Conservation (phyloP, 2,329 filamentous ascomycete genomes). For the Hansfordia pulvinata region DNA sequence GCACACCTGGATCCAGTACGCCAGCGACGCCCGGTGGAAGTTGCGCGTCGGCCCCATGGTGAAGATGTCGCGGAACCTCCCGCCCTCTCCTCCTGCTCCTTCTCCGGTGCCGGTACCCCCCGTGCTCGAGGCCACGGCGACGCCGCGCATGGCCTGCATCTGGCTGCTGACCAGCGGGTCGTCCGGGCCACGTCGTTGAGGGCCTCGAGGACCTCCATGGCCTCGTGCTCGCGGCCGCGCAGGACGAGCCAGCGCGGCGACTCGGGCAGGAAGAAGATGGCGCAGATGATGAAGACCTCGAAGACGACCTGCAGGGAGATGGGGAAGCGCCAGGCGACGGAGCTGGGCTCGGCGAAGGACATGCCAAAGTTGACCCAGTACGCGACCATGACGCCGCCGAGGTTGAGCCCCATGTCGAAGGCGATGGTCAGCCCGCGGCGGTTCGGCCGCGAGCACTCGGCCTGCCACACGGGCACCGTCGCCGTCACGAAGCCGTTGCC, state of each 20-base stretch:
- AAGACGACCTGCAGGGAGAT: constrained; percentile 17
- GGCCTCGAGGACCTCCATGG: not conserved
- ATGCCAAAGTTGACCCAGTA: constrained; percentile 32
- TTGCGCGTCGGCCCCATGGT: too few species aligned
- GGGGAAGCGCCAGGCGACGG: constrained; percentile 19
- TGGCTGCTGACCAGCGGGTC: too few species aligned
- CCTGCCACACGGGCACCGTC: constrained; percentile 25
- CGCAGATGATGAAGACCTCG: constrained; percentile 14
- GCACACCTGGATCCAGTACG: too few species aligned
- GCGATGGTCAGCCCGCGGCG: constrained; percentile 27
- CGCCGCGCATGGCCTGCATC: too few species aligned
- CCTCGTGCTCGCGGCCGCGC: not conserved
- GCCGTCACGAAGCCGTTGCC: constrained; percentile 23
- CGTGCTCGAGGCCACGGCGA: too few species aligned
- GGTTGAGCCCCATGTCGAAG: constrained; percentile 20
- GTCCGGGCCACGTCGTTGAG: too few species aligned
- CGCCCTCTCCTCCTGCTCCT: too few species aligned
- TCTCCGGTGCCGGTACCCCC: too few species aligned
- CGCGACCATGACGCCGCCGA: constrained; percentile 22
- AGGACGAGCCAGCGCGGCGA: not conserved
- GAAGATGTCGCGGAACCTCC: too few species aligned
- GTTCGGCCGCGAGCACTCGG: constrained; percentile 22
- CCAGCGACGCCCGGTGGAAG: too few species aligned
- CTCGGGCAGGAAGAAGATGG: constrained; percentile 1
- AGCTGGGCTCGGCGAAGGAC: constrained; percentile 14